Conservation (phyloP, 768 basidiomycete species). For the Rubroboletus pulcherrimus region DNA sequence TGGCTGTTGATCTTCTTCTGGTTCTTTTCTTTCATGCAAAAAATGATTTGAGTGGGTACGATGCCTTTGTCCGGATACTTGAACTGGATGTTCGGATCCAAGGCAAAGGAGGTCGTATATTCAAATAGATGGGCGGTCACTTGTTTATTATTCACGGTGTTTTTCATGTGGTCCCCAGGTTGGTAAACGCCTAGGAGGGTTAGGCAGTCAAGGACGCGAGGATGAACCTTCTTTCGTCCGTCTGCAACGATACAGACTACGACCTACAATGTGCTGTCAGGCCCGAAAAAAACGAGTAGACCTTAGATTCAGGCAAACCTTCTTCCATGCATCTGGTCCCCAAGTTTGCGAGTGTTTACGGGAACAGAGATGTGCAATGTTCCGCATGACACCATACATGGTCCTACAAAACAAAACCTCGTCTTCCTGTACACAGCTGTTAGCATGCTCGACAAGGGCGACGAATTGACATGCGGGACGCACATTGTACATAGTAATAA, state of each 20-base stretch:
- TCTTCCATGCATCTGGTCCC: constrained; percentile 97
- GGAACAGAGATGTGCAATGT: constrained; percentile 75
- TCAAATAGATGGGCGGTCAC: constrained; percentile 81
- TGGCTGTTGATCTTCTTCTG: constrained; percentile 97
- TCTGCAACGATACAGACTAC: constrained; percentile 92
- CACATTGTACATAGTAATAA: constrained; percentile 97
- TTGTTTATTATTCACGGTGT: constrained; percentile 65
- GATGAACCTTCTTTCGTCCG: constrained; percentile 78
- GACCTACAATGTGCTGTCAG: constrained; percentile 44
- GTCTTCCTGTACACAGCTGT: constrained; percentile 54
- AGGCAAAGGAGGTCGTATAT: constrained; percentile 76
- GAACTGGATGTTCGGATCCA: constrained; percentile 79
- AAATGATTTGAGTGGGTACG: constrained; percentile 91
- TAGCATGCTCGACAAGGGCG: constrained; percentile 8
- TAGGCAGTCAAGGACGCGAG: constrained; percentile 82
- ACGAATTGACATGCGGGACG: constrained; percentile 25
- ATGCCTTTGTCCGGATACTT: constrained; percentile 90
- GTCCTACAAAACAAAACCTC: constrained; percentile 91
- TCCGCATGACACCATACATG: constrained; percentile 91
- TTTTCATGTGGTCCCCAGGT: constrained; percentile 56
- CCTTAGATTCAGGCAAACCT: constrained; percentile 41
- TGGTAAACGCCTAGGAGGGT: constrained; percentile 94
- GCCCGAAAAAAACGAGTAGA: background rate
- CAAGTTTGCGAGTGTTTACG: constrained; percentile 91
- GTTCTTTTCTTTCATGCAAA: constrained; percentile 90